Evolutionary conservation across 2,329 filamentous ascomycete genomes (phyloP), one percentile per base, ranked within the genome.

Genomic region (Beauveria asiatica): DNA sequence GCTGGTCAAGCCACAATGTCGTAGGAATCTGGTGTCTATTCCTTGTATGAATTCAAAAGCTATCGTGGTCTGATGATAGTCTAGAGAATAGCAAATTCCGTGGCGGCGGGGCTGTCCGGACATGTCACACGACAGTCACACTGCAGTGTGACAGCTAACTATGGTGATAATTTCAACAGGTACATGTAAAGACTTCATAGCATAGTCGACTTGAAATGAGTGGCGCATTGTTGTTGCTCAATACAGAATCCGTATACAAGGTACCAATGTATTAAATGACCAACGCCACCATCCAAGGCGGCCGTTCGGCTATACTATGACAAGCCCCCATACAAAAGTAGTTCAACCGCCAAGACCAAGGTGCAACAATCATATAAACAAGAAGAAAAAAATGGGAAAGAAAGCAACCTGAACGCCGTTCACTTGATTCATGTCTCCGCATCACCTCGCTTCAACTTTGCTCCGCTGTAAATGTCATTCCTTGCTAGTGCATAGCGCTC

Each of bases 401-500:
- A 41, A 41, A 49, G 19, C 23, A 50, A 50, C 45, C 55, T 17
- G 30, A 57, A 57, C 55, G 55, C 55, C 55, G 17, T 42, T 37
- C 21, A 17, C 54, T 39, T 57, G 9, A 10, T 9, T 19, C 11
- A 48, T 50, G 21, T 25, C 55, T 41, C n/a, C 16, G 27, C 23
- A 13, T n/a, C 45, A 42, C 21, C 55, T 37, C 33, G 33, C 33
- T 37, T 37, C 33, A 37, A 37, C 33, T 23, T 46, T 17, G 42
- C 42, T 56, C 25, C 17, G 41, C 53, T 56, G 42, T 33, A 56
- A 55, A 56, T 48, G 41, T 19, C 44, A 37, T 25, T 39, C 5
- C 23, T 16, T 8, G n/a, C 42, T 21, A 17, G 16, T 21, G 10
- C 51, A 5, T 25, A 16, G 5, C 46, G 7, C 57, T 76, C 72